Conservation (phyloP, 1,284 basidiomycete species). For the Sporisorium graminicola region DNA sequence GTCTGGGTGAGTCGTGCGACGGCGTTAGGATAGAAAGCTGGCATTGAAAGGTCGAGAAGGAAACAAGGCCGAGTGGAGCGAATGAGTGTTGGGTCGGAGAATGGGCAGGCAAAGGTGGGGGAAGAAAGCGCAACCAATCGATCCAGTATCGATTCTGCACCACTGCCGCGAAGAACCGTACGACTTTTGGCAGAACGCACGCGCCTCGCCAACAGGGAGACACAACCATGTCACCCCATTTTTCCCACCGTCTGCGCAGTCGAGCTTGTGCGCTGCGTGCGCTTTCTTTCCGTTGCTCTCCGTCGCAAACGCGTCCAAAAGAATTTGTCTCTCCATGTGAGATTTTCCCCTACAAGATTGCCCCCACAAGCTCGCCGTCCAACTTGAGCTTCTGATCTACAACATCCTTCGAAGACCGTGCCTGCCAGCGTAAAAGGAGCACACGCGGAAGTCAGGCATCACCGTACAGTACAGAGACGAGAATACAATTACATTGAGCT, state of each 20-base stretch:
- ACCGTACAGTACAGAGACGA: background rate
- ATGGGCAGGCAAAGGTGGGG: constrained; percentile 32
- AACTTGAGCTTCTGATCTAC: too few species aligned
- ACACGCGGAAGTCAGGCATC: background rate
- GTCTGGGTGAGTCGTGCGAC: constrained; percentile 58
- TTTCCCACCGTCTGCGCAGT: background rate
- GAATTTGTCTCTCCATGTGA: too few species aligned
- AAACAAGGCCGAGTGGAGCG: constrained; percentile 12
- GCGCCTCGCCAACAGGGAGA: background rate
- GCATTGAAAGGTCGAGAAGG: constrained; percentile 31
- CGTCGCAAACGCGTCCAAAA: too few species aligned
- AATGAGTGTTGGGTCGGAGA: constrained; percentile 22
- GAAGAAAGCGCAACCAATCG: constrained; percentile 18
- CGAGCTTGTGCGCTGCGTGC: background rate
- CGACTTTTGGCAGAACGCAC: constrained; percentile 20
- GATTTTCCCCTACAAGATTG: too few species aligned
- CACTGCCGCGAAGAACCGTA: constrained; percentile 26
- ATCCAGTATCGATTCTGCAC: constrained; percentile 24
- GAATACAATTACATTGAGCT: constrained; percentile 4
- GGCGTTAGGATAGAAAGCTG: constrained; percentile 58
- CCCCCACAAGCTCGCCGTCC: too few species aligned
- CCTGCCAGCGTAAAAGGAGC: too few species aligned
- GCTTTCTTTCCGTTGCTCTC: background rate
- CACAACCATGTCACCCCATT: constrained; percentile 8
- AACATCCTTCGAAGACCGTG: too few species aligned